Evolutionary conservation across 2,329 filamentous ascomycete genomes (phyloP).

Genomic region (Neoscytalidium dimidiatum): DNA sequence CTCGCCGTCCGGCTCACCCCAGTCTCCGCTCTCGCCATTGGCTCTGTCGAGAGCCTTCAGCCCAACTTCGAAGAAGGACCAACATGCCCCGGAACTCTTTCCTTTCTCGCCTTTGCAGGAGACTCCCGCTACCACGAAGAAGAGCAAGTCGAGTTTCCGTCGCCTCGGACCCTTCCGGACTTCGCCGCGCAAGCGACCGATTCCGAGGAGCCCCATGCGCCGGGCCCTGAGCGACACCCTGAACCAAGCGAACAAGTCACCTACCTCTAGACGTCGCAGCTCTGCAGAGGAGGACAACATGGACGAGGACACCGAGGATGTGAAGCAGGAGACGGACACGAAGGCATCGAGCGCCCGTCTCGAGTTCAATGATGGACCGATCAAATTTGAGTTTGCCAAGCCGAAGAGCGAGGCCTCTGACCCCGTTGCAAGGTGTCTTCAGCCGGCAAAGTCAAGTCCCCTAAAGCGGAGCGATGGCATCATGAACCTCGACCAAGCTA

Average conservation of each 20-base stretch:
- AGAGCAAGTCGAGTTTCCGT: conserved; percentile 56
- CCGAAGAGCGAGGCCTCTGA: conserved; percentile 51
- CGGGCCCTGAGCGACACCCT: conserved; percentile 68
- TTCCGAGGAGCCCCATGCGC: conserved; percentile 76
- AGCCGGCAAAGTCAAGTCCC: conserved; percentile 70
- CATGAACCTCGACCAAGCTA: conserved; percentile 81
- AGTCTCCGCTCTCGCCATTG: conserved; percentile 46
- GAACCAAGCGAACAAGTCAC: conserved; percentile 70
- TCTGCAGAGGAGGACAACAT: conserved; percentile 49
- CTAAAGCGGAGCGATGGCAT: conserved; percentile 89
- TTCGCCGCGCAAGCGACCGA: conserved; percentile 66
- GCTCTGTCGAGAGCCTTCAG: conserved; percentile 47
- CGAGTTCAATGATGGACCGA: conserved; percentile 45
- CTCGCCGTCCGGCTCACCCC: conserved; percentile 41
- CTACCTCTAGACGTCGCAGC: conserved; percentile 50
- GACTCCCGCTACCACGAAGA: conserved; percentile 61
- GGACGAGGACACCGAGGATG: conserved; percentile 33
- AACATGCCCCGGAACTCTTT: conserved; percentile 51
- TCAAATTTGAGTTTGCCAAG: conserved; percentile 49
- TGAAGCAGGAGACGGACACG: conserved; percentile 45
- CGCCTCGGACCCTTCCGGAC: conserved; percentile 55
- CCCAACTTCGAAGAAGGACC: conserved; percentile 48
- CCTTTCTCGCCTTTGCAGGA: conserved; percentile 61
- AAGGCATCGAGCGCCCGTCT: conserved; percentile 26
- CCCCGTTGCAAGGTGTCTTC: conserved; percentile 50